Evolutionary conservation across 495 filamentous ascomycete genomes (phyloP), one percentile per base, ranked within the genome.

Genomic region (Aspergillus heteromorphus): DNA sequence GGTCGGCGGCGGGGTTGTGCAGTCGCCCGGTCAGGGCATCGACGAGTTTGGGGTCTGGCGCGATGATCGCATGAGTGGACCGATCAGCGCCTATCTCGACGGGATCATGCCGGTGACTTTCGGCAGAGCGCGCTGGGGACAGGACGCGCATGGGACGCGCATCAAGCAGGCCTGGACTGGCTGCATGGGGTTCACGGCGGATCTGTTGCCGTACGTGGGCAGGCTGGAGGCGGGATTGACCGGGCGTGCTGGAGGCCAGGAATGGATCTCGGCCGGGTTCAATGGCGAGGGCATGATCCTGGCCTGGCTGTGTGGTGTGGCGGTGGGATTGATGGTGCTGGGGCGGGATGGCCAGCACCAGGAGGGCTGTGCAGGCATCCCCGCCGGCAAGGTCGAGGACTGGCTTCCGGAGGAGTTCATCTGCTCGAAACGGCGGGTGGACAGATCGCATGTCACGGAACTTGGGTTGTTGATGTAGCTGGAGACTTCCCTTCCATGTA

Each of bases 121-220:
- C 53, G 62, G 69, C 20, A 43, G 60, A 16, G 51, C 66, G 54
- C 58, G 73, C 27, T 79, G 59, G 71, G 71, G 55, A n/a, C 34
- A 14, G 7, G 40, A 51, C 16, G 19, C 5, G 38, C 31, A 48
- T 49, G 65, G 73, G 49, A 65, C 87, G 29, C 47, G 69, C 9
- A 79, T 87, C 0, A 76, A 75, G 31, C 73, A 75, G 55, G 79
- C 88, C 63, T 96, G 90, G 90, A 87, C 85, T 0, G 90, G 90
- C 0, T 87, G 88, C 51, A 93, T 92, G 89, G 89, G 85, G 0
- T 92, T 85, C 64, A 83, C 21, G 14, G 20, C 20, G 10, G 43
- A 47, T 27, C 21, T 23, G 4, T 47, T 27, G 7, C 43, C 43
- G 13, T 27, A 16, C 13, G 27, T 47, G 23, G 43, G 43, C 1